Evolutionary conservation across 2,329 filamentous ascomycete species (phyloP).

Genomic region (Pseudogymnoascus sp.): DNA sequence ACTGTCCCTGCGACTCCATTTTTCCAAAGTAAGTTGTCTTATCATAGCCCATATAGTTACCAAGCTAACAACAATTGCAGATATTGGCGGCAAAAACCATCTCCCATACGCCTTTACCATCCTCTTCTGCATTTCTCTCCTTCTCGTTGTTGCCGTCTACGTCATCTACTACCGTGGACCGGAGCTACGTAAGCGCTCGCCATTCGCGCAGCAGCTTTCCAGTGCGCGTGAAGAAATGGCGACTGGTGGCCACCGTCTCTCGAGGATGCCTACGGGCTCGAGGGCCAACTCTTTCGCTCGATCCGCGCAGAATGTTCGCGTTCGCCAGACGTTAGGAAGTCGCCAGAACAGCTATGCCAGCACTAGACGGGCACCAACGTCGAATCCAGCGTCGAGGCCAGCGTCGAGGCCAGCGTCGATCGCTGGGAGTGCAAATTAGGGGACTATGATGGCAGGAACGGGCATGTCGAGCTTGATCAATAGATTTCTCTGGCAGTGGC

Average conservation of each 20-base stretch:
- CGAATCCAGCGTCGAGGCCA: too few species aligned
- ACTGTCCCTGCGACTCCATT: slow-evolving; percentile 61
- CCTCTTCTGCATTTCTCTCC: slow-evolving; percentile 52
- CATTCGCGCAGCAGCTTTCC: slow-evolving; percentile 57
- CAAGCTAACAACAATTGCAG: slow-evolving; percentile 21
- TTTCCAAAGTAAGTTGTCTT: slow-evolving; percentile 37
- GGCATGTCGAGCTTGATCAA: too few species aligned
- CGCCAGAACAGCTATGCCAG: slow-evolving; percentile 17
- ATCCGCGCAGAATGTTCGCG: slow-evolving; percentile 22
- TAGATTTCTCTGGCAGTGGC: too few species aligned
- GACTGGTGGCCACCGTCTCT: slow-evolving; percentile 10
- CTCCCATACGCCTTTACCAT: slow-evolving; percentile 57
- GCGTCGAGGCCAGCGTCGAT: too few species aligned
- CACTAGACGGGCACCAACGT: neutral
- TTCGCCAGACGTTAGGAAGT: slow-evolving; percentile 21
- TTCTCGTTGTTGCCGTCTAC: slow-evolving; percentile 57
- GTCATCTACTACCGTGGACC: slow-evolving; percentile 61
- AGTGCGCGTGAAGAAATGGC: slow-evolving; percentile 23
- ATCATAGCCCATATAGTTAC: neutral
- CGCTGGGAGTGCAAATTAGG: neutral
- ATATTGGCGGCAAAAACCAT: slow-evolving; percentile 47
- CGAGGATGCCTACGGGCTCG: slow-evolving; percentile 16
- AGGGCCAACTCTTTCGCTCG: slow-evolving; percentile 21
- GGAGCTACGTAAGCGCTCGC: slow-evolving; percentile 49
- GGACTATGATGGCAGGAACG: neutral